phyloP scores from a whole-genome alignment of 768 basidiomycete genomes.

The Mycena haematopus region DNA sequence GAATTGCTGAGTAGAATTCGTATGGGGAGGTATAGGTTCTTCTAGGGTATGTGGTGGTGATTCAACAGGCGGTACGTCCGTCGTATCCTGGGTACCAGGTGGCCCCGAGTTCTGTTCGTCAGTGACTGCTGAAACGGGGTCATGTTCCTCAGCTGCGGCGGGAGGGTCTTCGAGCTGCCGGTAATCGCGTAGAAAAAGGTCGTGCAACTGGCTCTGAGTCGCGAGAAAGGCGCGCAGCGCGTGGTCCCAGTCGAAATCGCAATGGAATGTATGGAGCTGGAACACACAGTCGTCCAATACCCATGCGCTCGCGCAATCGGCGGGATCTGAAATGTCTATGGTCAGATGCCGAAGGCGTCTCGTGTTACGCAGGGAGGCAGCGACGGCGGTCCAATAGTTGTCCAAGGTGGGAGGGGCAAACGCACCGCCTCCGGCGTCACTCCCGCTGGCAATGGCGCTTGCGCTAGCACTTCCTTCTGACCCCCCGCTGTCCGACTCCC shows the following conservation, averaged over 20 bases:
- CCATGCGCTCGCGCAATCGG: slow-evolving; percentile 46
- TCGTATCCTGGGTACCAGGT: not conserved
- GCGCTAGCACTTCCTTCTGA: not conserved
- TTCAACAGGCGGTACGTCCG: not conserved
- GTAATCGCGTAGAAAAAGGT: slow-evolving; percentile 58
- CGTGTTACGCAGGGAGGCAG: slow-evolving; percentile 54
- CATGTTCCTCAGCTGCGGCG: not conserved
- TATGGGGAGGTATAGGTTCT: slow-evolving; percentile 31
- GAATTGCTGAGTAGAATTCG: slow-evolving; percentile 27
- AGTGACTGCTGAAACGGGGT: not conserved
- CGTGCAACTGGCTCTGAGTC: slow-evolving; percentile 51
- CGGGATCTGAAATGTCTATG: slow-evolving; percentile 50
- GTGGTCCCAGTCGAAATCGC: slow-evolving; percentile 70
- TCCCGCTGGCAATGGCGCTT: not conserved
- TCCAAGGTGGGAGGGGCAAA: slow-evolving; percentile 34
- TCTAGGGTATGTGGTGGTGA: slow-evolving; percentile 30
- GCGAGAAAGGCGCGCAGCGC: slow-evolving; percentile 60
- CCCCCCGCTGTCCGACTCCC: slow-evolving; percentile 27
- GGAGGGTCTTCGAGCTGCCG: slow-evolving; percentile 32
- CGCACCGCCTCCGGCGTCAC: not conserved
- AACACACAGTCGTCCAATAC: slow-evolving; percentile 52
- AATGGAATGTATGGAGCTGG: slow-evolving; percentile 64
- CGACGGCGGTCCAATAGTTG: slow-evolving; percentile 58
- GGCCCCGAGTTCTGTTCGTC: not conserved
- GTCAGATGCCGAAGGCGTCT: slow-evolving; percentile 57